These are phyloP conservation scores for Tolypocladium guangdongense DNA, from an alignment of 2,329 filamentous ascomycete genomes.

Conservation along the genomic window DNA sequence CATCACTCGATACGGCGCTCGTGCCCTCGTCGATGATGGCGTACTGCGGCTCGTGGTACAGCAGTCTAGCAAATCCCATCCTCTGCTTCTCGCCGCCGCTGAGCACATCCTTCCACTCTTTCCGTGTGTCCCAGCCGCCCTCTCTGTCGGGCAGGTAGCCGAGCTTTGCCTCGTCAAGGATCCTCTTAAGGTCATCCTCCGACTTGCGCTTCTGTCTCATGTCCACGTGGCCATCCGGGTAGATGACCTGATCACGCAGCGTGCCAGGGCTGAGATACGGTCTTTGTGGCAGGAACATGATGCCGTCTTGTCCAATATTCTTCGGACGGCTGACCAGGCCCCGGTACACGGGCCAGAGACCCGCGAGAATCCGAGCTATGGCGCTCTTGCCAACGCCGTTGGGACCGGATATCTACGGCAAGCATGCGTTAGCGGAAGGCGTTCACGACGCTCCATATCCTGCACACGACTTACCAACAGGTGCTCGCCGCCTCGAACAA, in stretches of 20 bases:
- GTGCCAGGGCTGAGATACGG: slow-evolving; percentile 90
- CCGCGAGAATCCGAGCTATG: slow-evolving; percentile 77
- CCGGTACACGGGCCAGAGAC: slow-evolving; percentile 92
- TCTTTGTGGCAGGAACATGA: slow-evolving; percentile 96
- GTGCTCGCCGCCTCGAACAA: slow-evolving; percentile 84
- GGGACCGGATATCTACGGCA: slow-evolving; percentile 64
- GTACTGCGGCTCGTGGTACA: slow-evolving; percentile 93
- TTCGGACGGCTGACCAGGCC: slow-evolving; percentile 85
- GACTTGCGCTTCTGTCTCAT: slow-evolving; percentile 74
- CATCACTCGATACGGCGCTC: slow-evolving; percentile 85
- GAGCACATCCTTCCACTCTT: slow-evolving; percentile 98
- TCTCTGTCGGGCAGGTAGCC: slow-evolving; percentile 87
- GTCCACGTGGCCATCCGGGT: slow-evolving; percentile 87
- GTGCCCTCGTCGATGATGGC: slow-evolving; percentile 95
- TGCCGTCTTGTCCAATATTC: slow-evolving; percentile 70
- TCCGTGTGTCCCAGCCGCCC: slow-evolving; percentile 91
- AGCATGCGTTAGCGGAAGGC: slow-evolving; percentile 6
- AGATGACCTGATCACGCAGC: slow-evolving; percentile 92
- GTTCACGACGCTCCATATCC: background rate
- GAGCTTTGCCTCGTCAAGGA: slow-evolving; percentile 73
- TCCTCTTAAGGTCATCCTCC: slow-evolving; percentile 65
- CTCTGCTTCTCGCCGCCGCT: slow-evolving; percentile 95
- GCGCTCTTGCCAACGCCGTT: slow-evolving; percentile 93
- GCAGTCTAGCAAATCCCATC: slow-evolving; percentile 76
- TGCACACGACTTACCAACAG: slow-evolving; percentile 45